Base-by-base conservation (phyloP, 768 basidiomycete species). In the Termitomyces sp. region DNA sequence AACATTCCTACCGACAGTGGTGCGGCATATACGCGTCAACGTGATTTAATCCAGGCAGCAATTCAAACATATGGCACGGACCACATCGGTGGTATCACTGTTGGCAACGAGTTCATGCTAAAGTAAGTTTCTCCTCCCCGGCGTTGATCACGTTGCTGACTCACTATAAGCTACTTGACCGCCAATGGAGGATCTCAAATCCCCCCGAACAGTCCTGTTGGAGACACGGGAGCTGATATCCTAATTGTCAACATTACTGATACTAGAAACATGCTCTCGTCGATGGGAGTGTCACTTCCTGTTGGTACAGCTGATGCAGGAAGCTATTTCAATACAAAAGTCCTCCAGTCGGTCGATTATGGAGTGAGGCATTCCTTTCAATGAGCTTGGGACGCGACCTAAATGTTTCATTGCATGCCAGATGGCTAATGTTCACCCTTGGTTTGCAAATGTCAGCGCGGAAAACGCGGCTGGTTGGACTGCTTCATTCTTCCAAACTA, bases 401-500 rank as follows among this genome's bases (percentile, higher is more conserved):
- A 22, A 29, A 39, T 26, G n/a, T 34, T 55, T 7, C 14, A 1
- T 4, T 36, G 16, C n/a, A 29, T 29, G 3, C 6, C 58, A 88
- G 86, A 82, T 94, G 88, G 82, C 92, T 6, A 96, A 97, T 60
- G 92, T 94, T 7, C 94, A 96, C 66, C 86, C 94, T 3, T 94
- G 92, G 92, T 98, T 97, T 68, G 95, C 88, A n/a, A 85, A 88
- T 63, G 80, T 87, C 26, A 78, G 81, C 8, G 83, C 87, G 26
- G 69, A 82, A 5, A 64, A 80, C 4, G 86, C 89, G 0, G 90
- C 94, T 0, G 80, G 63, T 6, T 99, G 96, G 96, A 94, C 92
- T 0, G 75, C 74, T 18, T 63, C 79, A 0, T 98, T 92, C 77
- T 97, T 94, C 77, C 64, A 86, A 58, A 67, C 76, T 10, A 79